Evolutionary conservation across 257 asterid genomes (phyloP), one percentile per base, ranked within the genome.

Genomic region (Dorcoceras hygrometricum): DNA sequence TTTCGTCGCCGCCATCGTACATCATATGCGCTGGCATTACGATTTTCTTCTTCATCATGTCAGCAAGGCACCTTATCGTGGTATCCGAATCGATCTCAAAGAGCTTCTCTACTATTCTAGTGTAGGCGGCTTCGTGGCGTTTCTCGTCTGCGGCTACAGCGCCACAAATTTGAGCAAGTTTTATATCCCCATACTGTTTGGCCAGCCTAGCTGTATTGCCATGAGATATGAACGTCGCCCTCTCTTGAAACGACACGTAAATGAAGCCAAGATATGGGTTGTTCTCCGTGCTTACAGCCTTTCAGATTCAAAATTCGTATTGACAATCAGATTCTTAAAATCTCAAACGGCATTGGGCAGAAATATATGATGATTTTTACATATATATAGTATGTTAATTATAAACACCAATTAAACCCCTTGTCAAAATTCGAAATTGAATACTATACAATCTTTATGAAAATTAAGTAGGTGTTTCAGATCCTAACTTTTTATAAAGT

Each of bases 11-110:
- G 10, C 88, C 88, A 27, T 83, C 88, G 19, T 80, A 83, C 88
- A 83, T 80, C 59, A 83, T 60, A 73, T 83, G 88, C 3, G 88
- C 88, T 0, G 88, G 88, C 88, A 83, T 83, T 1, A 85, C 61
- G 67, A 83, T 76, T 57, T 83, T 83, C 86, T 83, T 83, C 79
- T 72, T 83, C 88, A 83, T 78, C 86, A 83, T 83, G 79, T 83
- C 86, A 1, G 83, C 78, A 0, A 83, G 80, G 0, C 80, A 74
- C 6, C 80, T 67, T 0, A 83, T 75, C 0, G 86, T 76, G 64
- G 80, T 82, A 6, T 83, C 80, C 0, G 88, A 79, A 73, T 83
- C 88, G 9, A 78, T 68, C 73, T 80, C 86, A 9, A 83, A 83
- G 43, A 83, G 81, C 78, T 83, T 83, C 63, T 83, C 88, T 0